Percentiles rank a stretch among this genome's conserved stretches.
Conservation (phyloP, 352 stramenopile species). For the Phytophthora pseudosyringae region DNA sequence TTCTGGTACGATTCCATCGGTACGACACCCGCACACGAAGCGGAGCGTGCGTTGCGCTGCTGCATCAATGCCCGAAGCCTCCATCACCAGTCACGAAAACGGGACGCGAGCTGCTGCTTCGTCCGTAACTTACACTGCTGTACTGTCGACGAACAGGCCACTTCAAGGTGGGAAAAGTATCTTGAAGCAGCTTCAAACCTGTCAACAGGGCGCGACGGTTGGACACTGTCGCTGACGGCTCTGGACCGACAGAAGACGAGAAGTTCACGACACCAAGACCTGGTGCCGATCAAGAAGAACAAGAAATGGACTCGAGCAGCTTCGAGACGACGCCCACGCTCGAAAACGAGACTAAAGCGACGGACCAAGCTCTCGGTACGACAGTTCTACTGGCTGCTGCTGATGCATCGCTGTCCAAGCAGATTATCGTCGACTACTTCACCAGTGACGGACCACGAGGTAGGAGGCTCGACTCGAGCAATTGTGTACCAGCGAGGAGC, state of each 20-base stretch:
- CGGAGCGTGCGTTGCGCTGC: slow-evolving; percentile 26
- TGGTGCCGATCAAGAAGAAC: neutral
- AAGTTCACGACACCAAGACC: neutral
- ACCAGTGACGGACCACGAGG: slow-evolving; percentile 23
- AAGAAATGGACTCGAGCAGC: slow-evolving; percentile 6
- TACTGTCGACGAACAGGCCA: slow-evolving; percentile 2
- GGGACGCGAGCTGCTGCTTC: slow-evolving; percentile 15
- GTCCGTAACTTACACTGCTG: slow-evolving; percentile 10
- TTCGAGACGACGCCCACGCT: slow-evolving; percentile 12
- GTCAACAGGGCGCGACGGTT: slow-evolving; percentile 19
- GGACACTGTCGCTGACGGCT: slow-evolving; percentile 24
- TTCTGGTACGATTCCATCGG: neutral
- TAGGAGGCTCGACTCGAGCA: slow-evolving; percentile 1
- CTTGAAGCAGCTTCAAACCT: slow-evolving; percentile 25
- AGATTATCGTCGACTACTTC: slow-evolving; percentile 44
- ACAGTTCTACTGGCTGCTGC: slow-evolving; percentile 28
- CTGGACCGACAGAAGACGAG: slow-evolving; percentile 17
- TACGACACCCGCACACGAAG: slow-evolving; percentile 18
- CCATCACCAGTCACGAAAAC: slow-evolving; percentile 33
- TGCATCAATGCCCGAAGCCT: slow-evolving; percentile 1
- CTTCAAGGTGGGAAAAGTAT: slow-evolving; percentile 37
- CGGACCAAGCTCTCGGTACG: slow-evolving; percentile 23
- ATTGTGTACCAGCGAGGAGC: slow-evolving; percentile 10
- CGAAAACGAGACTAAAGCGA: slow-evolving; percentile 13
- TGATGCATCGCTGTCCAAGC: slow-evolving; percentile 30